A percentile compares a stretch with the other conserved stretches of the same genome.
These are phyloP conservation scores for Xylariaceae sp. DNA, from an alignment of 2,329 filamentous ascomycete species.

Conservation along the genomic window DNA sequence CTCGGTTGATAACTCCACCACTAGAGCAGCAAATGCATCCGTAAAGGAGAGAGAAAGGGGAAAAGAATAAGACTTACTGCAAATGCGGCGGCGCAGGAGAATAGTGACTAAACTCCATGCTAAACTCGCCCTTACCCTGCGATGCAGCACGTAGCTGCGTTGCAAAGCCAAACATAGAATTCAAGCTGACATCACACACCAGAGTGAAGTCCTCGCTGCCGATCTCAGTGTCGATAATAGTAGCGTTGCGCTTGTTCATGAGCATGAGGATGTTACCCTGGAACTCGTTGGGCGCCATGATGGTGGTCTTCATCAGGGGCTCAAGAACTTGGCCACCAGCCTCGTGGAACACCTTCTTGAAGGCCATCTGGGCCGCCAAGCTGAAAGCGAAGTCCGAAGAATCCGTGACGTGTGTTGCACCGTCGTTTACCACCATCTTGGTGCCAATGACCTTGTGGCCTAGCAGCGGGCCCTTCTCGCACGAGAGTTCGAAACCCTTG, in stretches of 20 bases:
- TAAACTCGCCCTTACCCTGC: slow-evolving; percentile 98
- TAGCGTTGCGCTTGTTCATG: slow-evolving; percentile 94
- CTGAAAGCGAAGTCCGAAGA: slow-evolving; percentile 97
- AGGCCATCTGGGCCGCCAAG: slow-evolving; percentile 92
- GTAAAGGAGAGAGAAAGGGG: slow-evolving; percentile 2
- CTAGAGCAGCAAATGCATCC: not conserved
- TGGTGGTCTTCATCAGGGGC: slow-evolving; percentile 97
- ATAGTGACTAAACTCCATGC: slow-evolving; percentile 99
- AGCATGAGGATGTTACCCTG: slow-evolving; percentile 94
- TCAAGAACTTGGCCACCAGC: slow-evolving; percentile 87
- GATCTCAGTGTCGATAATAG: slow-evolving; percentile 94
- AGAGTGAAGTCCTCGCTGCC: slow-evolving; percentile 94
- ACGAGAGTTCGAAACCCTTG: slow-evolving; percentile 88
- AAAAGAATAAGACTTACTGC: slow-evolving; percentile 73
- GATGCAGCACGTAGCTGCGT: slow-evolving; percentile 89
- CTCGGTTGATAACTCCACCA: slow-evolving; percentile 5
- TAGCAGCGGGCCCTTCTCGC: slow-evolving; percentile 85
- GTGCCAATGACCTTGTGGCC: slow-evolving; percentile 92
- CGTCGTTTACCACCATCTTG: slow-evolving; percentile 92
- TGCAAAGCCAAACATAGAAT: slow-evolving; percentile 98
- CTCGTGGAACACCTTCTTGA: slow-evolving; percentile 88
- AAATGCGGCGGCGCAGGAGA: slow-evolving; percentile 83
- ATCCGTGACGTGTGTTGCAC: slow-evolving; percentile 96
- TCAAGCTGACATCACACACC: slow-evolving; percentile 88
- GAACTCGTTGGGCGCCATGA: slow-evolving; percentile 96